Conservation (phyloP, 495 filamentous ascomycete genomes). For the Aspergillus leporis region DNA sequence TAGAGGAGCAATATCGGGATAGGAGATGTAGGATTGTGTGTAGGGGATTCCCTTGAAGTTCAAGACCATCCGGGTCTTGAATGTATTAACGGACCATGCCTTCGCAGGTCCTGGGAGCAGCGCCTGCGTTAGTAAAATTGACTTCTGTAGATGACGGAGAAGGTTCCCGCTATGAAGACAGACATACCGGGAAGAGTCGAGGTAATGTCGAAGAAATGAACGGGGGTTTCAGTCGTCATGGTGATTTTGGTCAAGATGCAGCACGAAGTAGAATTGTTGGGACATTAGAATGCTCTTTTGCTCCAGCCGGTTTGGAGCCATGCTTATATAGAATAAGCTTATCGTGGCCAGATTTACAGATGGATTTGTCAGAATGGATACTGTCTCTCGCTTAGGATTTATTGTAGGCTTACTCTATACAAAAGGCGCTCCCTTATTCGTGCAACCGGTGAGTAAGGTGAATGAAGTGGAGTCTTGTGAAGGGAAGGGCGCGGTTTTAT, state of each 20-base stretch:
- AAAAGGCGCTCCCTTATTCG: no score
- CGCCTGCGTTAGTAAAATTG: conserved; percentile 10
- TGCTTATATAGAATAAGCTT: neutral
- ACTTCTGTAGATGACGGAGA: neutral
- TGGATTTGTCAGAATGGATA: neutral
- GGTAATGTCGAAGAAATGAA: conserved; percentile 43
- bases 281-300: no score
- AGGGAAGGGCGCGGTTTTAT: no score
- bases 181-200: conserved; percentile 34
- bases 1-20: conserved; percentile 42
- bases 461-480: neutral
- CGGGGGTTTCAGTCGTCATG: conserved; percentile 31
- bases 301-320: no score
- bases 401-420: neutral
- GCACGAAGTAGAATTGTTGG: neutral
- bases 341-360: neutral
- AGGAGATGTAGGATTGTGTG: conserved; percentile 43
- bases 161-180: neutral
- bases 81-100: conserved; percentile 45
- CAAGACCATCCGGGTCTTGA: conserved; percentile 37
- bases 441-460: no score
- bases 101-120: conserved; percentile 27
- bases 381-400: neutral
- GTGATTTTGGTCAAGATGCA: conserved; percentile 7
- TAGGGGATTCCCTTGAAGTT: conserved; percentile 46